Conservation (phyloP, 2,329 filamentous ascomycete genomes). For the Neoascochyta sp. region DNA sequence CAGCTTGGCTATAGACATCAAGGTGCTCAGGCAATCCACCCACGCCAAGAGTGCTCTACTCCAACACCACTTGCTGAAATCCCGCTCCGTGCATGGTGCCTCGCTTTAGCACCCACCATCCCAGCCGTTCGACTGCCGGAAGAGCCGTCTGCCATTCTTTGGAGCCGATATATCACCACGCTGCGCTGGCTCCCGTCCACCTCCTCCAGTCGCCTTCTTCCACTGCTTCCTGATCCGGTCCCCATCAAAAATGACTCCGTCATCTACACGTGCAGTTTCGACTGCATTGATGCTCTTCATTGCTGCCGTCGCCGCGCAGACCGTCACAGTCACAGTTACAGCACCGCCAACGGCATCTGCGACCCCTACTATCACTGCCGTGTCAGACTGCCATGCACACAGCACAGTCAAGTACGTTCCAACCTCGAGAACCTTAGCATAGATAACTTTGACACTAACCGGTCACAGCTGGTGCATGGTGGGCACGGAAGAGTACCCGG, state of each 20-base stretch:
- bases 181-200: constrained; percentile 7
- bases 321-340: constrained; percentile 6
- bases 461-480: constrained; percentile 44
- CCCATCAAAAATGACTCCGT: no score
- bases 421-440: background rate
- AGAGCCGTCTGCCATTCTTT: constrained; percentile 1
- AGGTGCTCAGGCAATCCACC: constrained; percentile 25
- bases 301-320: constrained; percentile 11
- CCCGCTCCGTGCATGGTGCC: constrained; percentile 7
- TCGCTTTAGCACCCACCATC: constrained; percentile 15
- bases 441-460: constrained; percentile 10
- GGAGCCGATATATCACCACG: constrained; percentile 17
- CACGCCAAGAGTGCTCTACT: constrained; percentile 12
- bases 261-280: no score
- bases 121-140: constrained; percentile 5
- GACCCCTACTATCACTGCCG: constrained; percentile 40
- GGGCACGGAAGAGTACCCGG: constrained; percentile 42
- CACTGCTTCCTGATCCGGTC: no score
- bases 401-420: constrained; percentile 42
- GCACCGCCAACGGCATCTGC: constrained; percentile 9
- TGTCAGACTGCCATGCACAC: constrained; percentile 54
- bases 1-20: constrained; percentile 21
- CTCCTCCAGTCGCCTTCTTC: no score
- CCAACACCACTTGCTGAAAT: constrained; percentile 7
- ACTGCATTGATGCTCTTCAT: constrained; percentile 5